These are phyloP conservation scores for Zopfochytrium polystomum DNA, from an alignment of 371 early-diverging fungal species.

Conservation along the genomic window DNA sequence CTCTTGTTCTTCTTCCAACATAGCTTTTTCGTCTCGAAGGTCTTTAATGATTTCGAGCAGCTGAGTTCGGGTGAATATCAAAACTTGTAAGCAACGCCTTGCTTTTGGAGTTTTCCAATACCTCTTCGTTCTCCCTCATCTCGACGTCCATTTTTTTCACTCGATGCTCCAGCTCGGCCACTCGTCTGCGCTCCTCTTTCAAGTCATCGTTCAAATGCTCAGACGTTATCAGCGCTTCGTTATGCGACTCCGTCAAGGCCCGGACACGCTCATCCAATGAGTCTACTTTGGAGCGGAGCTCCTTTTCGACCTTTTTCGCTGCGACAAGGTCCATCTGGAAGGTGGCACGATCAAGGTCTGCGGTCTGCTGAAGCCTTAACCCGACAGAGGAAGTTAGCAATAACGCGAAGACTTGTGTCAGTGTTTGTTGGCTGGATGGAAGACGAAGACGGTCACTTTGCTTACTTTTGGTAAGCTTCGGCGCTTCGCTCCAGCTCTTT, in stretches of 20 bases:
- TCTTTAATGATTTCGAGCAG: conserved; percentile 46
- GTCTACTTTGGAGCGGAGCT: conserved; percentile 21
- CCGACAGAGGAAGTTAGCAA: not conserved
- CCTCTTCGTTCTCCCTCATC: conserved; percentile 28
- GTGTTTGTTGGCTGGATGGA: no score
- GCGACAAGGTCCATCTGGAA: conserved; percentile 44
- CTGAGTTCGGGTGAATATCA: conserved; percentile 19
- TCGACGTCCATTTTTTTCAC: conserved; percentile 16
- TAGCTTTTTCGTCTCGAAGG: conserved; percentile 38
- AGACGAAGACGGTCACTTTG: not conserved
- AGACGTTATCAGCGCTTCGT: conserved; percentile 32
- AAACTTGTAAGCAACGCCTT: not conserved
- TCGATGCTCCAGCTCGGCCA: conserved; percentile 31
- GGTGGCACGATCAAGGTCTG: conserved; percentile 40
- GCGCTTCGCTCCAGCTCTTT: conserved; percentile 7
- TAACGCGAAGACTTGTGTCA: no score
- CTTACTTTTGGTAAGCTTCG: conserved; percentile 10
- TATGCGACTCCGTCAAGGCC: conserved; percentile 31
- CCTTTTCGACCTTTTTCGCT: conserved; percentile 22
- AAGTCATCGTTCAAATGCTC: conserved; percentile 40
- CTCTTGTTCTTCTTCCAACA: conserved; percentile 43
- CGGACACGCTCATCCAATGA: conserved; percentile 38
- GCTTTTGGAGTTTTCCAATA: conserved; percentile 2
- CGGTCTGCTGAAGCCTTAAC: conserved; percentile 30
- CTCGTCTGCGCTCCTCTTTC: conserved; percentile 41